These are phyloP conservation scores for Albugo laibachii DNA, from an alignment of 352 stramenopile species.

Conservation along the genomic window DNA sequence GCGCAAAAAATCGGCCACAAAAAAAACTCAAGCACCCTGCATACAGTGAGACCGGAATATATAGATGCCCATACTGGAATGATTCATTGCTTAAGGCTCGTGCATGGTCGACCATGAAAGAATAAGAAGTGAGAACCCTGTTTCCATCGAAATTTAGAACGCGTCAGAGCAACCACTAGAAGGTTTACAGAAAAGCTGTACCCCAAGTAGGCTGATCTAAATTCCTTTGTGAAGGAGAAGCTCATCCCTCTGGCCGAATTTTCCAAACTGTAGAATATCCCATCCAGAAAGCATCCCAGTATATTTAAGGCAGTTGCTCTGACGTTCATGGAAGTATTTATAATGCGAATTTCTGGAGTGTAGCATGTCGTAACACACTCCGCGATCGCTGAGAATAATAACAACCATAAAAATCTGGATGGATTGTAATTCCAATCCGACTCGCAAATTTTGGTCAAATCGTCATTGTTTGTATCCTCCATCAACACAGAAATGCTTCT, in stretches of 20 bases:
- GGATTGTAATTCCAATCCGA: neutral
- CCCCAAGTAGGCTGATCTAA: constrained; percentile 59
- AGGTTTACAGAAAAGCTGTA: constrained; percentile 9
- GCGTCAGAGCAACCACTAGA: constrained; percentile 3
- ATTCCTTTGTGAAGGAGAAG: constrained; percentile 5
- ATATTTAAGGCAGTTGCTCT: constrained; percentile 53
- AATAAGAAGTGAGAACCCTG: constrained; percentile 76
- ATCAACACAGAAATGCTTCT: too few relatives aligned
- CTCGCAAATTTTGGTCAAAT: neutral
- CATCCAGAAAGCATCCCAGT: constrained; percentile 55
- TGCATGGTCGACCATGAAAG: constrained; percentile 74
- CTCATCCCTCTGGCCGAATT: constrained; percentile 8
- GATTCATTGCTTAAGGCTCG: constrained; percentile 33
- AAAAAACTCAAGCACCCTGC: constrained; percentile 33
- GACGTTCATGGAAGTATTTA: constrained; percentile 24
- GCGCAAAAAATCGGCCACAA: constrained; percentile 18
- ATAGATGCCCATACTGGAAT: constrained; percentile 23
- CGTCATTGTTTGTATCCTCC: neutral
- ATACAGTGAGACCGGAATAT: constrained; percentile 32
- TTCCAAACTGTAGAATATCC: constrained; percentile 38
- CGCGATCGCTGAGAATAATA: constrained; percentile 38
- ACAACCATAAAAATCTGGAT: constrained; percentile 38
- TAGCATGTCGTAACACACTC: constrained; percentile 73
- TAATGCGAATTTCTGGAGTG: constrained; percentile 23
- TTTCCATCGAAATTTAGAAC: constrained; percentile 1